Evolutionary conservation across 257 asterid species (phyloP).

Genomic region (Plantago major): DNA sequence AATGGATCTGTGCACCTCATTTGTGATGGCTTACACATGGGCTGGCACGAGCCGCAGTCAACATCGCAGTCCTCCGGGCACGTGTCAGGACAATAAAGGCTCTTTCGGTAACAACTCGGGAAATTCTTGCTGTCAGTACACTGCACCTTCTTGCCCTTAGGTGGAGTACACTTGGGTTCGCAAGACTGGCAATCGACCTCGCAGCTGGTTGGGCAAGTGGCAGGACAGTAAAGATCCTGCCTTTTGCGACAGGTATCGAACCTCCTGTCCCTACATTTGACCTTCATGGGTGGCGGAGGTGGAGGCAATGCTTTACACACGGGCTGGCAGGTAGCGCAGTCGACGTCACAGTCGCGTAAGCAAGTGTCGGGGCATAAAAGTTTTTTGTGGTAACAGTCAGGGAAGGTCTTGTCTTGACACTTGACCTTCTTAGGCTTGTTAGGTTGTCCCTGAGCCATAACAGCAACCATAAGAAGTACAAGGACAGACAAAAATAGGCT

Average conservation of each 20-base stretch:
- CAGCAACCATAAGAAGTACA: slow-evolving; percentile 26
- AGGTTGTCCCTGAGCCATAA: slow-evolving; percentile 32
- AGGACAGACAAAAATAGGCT: slow-evolving; percentile 28
- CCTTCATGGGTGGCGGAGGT: slow-evolving; percentile 19
- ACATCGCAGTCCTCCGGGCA: too few species aligned
- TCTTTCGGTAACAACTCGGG: too few species aligned
- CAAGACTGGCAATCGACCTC: too few species aligned
- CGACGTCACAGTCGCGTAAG: slow-evolving; percentile 37
- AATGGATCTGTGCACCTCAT: slow-evolving; percentile 27
- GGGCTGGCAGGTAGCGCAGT: slow-evolving; percentile 45
- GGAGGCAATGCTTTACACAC: slow-evolving; percentile 34
- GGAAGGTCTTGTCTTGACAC: slow-evolving; percentile 44
- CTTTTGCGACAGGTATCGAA: too few species aligned
- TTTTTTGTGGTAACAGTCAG: slow-evolving; percentile 30
- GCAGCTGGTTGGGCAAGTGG: slow-evolving; percentile 26
- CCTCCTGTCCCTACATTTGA: not conserved
- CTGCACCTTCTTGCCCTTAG: too few species aligned
- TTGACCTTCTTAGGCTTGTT: slow-evolving; percentile 36
- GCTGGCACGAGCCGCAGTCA: too few species aligned
- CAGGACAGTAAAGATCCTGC: slow-evolving; percentile 6
- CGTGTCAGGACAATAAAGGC: too few species aligned
- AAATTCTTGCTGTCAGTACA: too few species aligned
- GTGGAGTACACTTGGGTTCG: too few species aligned
- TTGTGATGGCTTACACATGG: slow-evolving; percentile 12
- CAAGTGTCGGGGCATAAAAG: slow-evolving; percentile 48